Evolutionary conservation across 2,329 filamentous ascomycete genomes (phyloP).

Genomic region (Exophiala mesophila): DNA sequence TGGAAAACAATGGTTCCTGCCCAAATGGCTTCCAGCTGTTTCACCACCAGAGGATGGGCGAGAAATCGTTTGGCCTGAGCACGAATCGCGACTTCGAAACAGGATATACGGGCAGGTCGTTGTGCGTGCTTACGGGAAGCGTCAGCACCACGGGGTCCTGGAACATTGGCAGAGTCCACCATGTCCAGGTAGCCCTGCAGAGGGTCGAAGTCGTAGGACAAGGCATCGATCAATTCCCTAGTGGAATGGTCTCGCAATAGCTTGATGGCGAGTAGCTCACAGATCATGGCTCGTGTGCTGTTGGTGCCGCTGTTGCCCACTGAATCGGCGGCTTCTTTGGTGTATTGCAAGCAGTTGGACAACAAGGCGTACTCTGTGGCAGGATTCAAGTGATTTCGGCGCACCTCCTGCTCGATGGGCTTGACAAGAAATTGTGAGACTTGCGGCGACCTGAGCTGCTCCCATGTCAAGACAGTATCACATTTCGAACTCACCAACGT

Average conservation of each 20-base stretch:
- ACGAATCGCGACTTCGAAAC: slow-evolving; percentile 86
- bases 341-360: slow-evolving; percentile 90
- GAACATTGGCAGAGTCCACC: slow-evolving; percentile 25
- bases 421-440: slow-evolving; percentile 94
- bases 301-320: slow-evolving; percentile 80
- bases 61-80: slow-evolving; percentile 90
- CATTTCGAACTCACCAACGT: slow-evolving; percentile 77
- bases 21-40: slow-evolving; percentile 96
- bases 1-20: slow-evolving; percentile 93
- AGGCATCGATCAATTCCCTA: slow-evolving; percentile 83
- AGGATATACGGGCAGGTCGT: slow-evolving; percentile 73
- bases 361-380: slow-evolving; percentile 85
- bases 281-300: slow-evolving; percentile 78
- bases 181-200: slow-evolving; percentile 68
- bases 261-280: slow-evolving; percentile 85
- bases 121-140: slow-evolving; percentile 35
- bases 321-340: slow-evolving; percentile 76
- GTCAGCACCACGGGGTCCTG: slow-evolving; percentile 29
- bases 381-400: slow-evolving; percentile 73
- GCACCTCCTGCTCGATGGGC: slow-evolving; percentile 87
- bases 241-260: slow-evolving; percentile 84
- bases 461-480: slow-evolving; percentile 90
- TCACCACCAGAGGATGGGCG: slow-evolving; percentile 83
- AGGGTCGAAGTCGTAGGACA: slow-evolving; percentile 93
- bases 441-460: slow-evolving; percentile 91